Conservation (phyloP, 768 basidiomycete species). For the Trichaptum fuscoviolaceum region DNA sequence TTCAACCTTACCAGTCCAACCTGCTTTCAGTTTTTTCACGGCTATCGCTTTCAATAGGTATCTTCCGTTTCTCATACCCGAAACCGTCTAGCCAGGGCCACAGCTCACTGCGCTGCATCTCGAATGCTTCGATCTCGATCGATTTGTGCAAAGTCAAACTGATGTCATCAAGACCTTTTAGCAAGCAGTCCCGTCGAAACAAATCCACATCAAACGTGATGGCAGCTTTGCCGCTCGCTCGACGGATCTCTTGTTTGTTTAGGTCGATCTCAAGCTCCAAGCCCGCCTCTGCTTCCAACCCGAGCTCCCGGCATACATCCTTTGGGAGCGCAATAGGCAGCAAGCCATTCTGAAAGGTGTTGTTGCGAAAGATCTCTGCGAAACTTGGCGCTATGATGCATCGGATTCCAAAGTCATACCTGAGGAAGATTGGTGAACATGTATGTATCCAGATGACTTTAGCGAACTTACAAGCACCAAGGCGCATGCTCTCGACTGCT, state of each 20-base stretch:
- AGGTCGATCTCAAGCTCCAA: slow-evolving; percentile 80
- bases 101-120: slow-evolving; percentile 62
- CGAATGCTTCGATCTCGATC: slow-evolving; percentile 67
- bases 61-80: slow-evolving; percentile 78
- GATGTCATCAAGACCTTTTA: slow-evolving; percentile 97
- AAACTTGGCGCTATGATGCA: slow-evolving; percentile 86
- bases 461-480: slow-evolving; percentile 65
- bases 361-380: slow-evolving; percentile 87
- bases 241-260: slow-evolving; percentile 72
- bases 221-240: slow-evolving; percentile 60
- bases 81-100: slow-evolving; percentile 99
- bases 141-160: slow-evolving; percentile 86
- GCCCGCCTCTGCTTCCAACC: slow-evolving; percentile 71
- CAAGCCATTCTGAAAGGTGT: slow-evolving; percentile 93
- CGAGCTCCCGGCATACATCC: slow-evolving; percentile 64
- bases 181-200: slow-evolving; percentile 88
- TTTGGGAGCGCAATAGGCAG: slow-evolving; percentile 67
- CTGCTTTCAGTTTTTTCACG: slow-evolving; percentile 38
- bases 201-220: slow-evolving; percentile 80
- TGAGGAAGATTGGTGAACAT: slow-evolving; percentile 21
- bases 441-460: not conserved
- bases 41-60: slow-evolving; percentile 44
- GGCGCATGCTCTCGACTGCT: slow-evolving; percentile 90
- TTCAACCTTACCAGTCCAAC: slow-evolving; percentile 62
- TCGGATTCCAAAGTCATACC: slow-evolving; percentile 86